phyloP scores from a whole-genome alignment of 2,329 filamentous ascomycete genomes.

The Dactylonectria estremocensis region DNA sequence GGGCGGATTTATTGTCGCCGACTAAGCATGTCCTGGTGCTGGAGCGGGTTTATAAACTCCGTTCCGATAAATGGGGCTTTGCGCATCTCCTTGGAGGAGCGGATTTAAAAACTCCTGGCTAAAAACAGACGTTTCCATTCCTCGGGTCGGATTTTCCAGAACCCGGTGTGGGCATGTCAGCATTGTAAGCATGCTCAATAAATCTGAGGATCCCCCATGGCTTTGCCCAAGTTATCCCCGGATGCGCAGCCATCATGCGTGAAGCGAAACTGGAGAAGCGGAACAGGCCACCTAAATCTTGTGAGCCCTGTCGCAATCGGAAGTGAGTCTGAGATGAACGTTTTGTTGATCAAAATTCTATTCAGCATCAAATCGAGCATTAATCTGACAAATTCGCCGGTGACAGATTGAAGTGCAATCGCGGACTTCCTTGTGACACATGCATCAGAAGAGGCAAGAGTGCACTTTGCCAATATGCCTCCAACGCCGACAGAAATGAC shows the following conservation, averaged over 20 bases:
- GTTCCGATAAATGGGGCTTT: background rate
- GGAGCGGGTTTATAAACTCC: conserved; percentile 38
- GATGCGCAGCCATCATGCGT: conserved; percentile 22
- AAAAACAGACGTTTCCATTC: too few species aligned
- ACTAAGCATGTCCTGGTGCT: background rate
- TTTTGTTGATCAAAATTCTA: background rate
- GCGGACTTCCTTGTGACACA: conserved; percentile 50
- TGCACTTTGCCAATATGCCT: conserved; percentile 48
- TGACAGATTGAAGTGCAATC: conserved; percentile 52
- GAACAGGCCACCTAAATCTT: conserved; percentile 53
- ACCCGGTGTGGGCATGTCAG: background rate
- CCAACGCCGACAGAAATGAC: conserved; percentile 46
- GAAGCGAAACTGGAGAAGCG: conserved; percentile 50
- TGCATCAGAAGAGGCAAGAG: conserved; percentile 48
- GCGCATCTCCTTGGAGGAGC: background rate
- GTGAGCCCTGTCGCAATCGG: conserved; percentile 52
- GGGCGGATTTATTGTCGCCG: too few species aligned
- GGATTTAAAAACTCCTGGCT: conserved; percentile 40
- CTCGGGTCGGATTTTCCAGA: too few species aligned
- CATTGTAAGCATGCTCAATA: too few species aligned
- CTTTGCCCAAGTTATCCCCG: background rate
- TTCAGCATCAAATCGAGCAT: background rate
- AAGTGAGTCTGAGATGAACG: conserved; percentile 45
- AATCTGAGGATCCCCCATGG: background rate
- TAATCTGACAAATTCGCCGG: background rate